Base-by-base conservation (phyloP, 257 asterid genomes). In the Gentiana dahurica region DNA sequence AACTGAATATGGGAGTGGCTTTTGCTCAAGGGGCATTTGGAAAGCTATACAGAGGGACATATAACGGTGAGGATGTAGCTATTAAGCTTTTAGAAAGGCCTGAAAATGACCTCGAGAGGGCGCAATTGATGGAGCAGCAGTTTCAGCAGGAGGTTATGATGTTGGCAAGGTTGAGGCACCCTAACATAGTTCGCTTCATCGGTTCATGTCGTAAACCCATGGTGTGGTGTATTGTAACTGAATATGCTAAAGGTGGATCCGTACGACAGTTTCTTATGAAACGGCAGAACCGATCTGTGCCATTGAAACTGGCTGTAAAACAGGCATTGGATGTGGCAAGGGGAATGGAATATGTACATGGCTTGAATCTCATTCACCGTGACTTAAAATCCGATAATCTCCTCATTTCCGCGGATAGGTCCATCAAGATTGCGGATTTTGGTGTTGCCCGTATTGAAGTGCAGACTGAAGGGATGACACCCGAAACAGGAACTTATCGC, bases 401-500 rank as follows among this genome's bases (percentile, higher is more conserved):
- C 64, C 77, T 91, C 35, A 91, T 91, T 53, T 58, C 95, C 11
- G 95, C 96, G 43, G 98, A 91, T 59, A 87, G 83, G 60, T 85
- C 98, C 12, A 91, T 91, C 54, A 91, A 91, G 70, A 91, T 91
- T 66, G 98, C 98, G 0, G 98, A 91, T 72, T 91, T 91, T 69
- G 98, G 98, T 53, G 96, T 91, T 41, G 98, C 98, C 50, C 95
- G 96, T 34, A 91, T 91, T 61, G 98, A 91, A 71, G 96, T 87
- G 61, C 90, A 87, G 84, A 87, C 98, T 12, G 97, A 91, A 77
- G 98, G 98, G 58, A 91, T 91, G 98, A 91, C 98, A n/a, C 98
- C 98, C n/a, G 98, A 91, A 69, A 91, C 98, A 4, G 98, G 98
- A 61, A 91, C 98, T 34, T 91, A 91, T 72, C 92, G 96, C 48